These are phyloP conservation scores for Metarhizium sp. DNA, from an alignment of 2,329 filamentous ascomycete species.

Conservation along the genomic window DNA sequence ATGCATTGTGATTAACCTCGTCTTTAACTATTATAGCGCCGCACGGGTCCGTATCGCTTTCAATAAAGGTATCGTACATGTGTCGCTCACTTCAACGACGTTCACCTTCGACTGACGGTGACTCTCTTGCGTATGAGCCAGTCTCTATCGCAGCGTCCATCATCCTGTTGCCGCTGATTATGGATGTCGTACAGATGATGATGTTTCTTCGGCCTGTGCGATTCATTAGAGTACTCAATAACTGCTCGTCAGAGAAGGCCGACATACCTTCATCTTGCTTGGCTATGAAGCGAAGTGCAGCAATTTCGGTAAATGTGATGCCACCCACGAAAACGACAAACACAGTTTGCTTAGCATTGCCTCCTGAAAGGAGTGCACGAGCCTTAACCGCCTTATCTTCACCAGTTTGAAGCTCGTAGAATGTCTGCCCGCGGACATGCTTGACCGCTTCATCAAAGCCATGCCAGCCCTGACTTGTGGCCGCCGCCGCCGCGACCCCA, in stretches of 20 bases:
- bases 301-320: conserved; percentile 92
- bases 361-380: conserved; percentile 71
- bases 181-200: conserved; percentile 84
- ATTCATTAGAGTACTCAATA: conserved; percentile 8
- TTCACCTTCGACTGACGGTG: conserved; percentile 1
- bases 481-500: conserved; percentile 28
- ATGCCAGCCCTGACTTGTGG: conserved; percentile 72
- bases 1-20: not conserved
- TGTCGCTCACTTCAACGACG: not conserved
- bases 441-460: conserved; percentile 90
- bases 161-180: conserved; percentile 82
- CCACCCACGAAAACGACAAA: conserved; percentile 98
- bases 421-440: conserved; percentile 77
- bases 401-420: conserved; percentile 85
- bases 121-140: conserved; percentile 40
- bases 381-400: conserved; percentile 90
- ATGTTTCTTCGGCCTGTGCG: conserved; percentile 62
- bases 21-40: not conserved
- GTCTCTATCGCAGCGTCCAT: conserved; percentile 79
- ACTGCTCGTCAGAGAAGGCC: not conserved
- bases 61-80: conserved; percentile 1
- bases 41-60: not conserved
- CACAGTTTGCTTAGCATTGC: conserved; percentile 70
- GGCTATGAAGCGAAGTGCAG: conserved; percentile 83
- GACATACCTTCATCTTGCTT: conserved; percentile 64